A percentile compares a stretch with the other conserved stretches of the same genome.
These are phyloP conservation scores for Sclerotinia subarctica DNA, from an alignment of 2,329 filamentous ascomycete species.

Conservation along the genomic window DNA sequence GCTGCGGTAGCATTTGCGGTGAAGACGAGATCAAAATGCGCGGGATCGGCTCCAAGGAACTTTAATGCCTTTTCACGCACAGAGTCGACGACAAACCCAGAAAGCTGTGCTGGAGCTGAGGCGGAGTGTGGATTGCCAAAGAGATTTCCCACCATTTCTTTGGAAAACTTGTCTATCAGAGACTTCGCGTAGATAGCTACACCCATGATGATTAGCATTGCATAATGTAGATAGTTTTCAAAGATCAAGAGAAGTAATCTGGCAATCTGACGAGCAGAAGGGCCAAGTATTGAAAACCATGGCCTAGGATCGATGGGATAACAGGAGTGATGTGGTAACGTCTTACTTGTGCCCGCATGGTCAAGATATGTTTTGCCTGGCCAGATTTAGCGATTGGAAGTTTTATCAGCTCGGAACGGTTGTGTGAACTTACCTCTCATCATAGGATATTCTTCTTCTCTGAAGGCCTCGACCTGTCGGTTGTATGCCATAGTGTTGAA, in stretches of 20 bases:
- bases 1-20: constrained; percentile 90
- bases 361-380: constrained; percentile 80
- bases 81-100: constrained; percentile 70
- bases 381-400: constrained; percentile 11
- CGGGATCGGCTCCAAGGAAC: constrained; percentile 77
- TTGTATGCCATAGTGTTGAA: constrained; percentile 48
- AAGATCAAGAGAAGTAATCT: background rate
- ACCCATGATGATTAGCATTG: background rate
- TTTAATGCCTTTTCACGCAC: constrained; percentile 65
- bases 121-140: constrained; percentile 91
- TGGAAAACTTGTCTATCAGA: constrained; percentile 73
- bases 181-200: constrained; percentile 68
- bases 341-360: constrained; percentile 72
- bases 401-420: constrained; percentile 11
- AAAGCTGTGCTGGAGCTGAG: constrained; percentile 74
- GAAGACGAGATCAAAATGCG: constrained; percentile 82
- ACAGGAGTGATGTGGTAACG: constrained; percentile 3
- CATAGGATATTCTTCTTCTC: constrained; percentile 63
- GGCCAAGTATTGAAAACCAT: background rate
- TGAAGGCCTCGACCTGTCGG: constrained; percentile 53
- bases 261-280: background rate
- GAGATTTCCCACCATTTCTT: constrained; percentile 71
- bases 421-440: constrained; percentile 51
- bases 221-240: background rate
- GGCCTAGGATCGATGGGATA: background rate